Evolutionary conservation across 2,329 filamentous ascomycete genomes (phyloP), one percentile per base, ranked within the genome.

Genomic region (Alternaria brassicicola): DNA sequence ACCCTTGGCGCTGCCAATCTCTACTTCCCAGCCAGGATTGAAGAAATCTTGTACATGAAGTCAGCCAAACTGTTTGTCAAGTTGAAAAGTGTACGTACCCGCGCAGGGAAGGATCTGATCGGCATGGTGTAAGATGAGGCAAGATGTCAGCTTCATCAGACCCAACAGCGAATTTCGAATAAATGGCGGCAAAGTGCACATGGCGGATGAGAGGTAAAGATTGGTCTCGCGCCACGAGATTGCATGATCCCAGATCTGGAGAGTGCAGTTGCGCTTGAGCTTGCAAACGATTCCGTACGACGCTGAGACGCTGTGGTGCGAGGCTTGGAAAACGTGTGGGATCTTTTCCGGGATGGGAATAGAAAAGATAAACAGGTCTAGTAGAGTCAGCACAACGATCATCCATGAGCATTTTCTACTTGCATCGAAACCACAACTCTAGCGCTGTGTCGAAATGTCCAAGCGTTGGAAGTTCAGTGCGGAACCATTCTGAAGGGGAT

Each of bases 181-280:
- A 54, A 78, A 78, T 2, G 77, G 76, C 3, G 77, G 77, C 4
- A 79, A 61, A 7, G 76, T 76, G 62, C 77, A 79, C 69, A 78
- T 75, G 13, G 77, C 77, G 3, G 76, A 78, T 13, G 75, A 78
- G 17, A 78, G 66, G 48, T 78, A 78, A 4, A 78, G 71, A 31
- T 78, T 78, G 0, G 76, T 84, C 66, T 87, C 85, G 60, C 85
- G 79, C 85, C 85, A 88, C 42, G 82, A 83, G 61, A 88, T 87
- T 17, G 84, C 84, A 68, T 88, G 86, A 63, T 88, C 86, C 86
- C 86, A 88, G 56, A 88, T 86, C 62, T 86, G 84, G 30, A 87
- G 79, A 0, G 84, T 86, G 56, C 84, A 85, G 55, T 83, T 82
- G 25, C 84, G 80, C 73, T 86, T 86, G 63, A 87, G 78, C 73